These are phyloP conservation scores for Coleophoma eucalyptorum DNA, from an alignment of 2,329 filamentous ascomycete genomes.

Conservation along the genomic window DNA sequence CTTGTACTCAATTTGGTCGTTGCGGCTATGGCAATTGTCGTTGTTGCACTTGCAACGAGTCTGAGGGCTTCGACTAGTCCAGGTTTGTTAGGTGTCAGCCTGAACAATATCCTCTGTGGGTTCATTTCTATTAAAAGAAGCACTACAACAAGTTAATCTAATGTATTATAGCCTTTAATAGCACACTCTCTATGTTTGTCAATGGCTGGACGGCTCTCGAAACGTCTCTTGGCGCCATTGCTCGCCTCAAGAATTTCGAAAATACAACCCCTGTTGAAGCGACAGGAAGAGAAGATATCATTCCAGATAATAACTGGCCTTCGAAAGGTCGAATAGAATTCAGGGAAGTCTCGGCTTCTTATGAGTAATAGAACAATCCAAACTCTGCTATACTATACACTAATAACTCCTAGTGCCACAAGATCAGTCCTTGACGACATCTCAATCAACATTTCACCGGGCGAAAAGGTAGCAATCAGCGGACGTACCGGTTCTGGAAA, in stretches of 20 bases:
- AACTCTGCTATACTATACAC: too few species aligned
- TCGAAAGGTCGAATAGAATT: background rate
- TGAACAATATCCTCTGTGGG: slow-evolving; percentile 40
- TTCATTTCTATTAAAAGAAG: too few species aligned
- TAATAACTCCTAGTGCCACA: background rate
- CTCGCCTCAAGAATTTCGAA: slow-evolving; percentile 48
- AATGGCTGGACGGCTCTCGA: slow-evolving; percentile 52
- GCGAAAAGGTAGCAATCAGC: slow-evolving; percentile 44
- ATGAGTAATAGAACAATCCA: background rate
- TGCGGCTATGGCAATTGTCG: slow-evolving; percentile 21
- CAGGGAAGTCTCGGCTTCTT: background rate
- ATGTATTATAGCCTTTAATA: background rate
- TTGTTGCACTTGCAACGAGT: slow-evolving; percentile 22
- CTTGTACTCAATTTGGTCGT: slow-evolving; percentile 40
- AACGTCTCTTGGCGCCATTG: slow-evolving; percentile 51
- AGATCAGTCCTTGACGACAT: background rate
- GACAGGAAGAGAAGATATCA: background rate
- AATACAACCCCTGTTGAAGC: slow-evolving; percentile 35
- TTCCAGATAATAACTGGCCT: background rate
- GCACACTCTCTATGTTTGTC: slow-evolving; percentile 35
- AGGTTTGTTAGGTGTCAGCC: slow-evolving; percentile 17
- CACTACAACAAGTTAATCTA: too few species aligned
- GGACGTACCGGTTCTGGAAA: slow-evolving; percentile 47
- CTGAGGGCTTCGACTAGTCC: background rate
- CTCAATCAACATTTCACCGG: slow-evolving; percentile 15